A percentile compares a stretch with the other conserved stretches of the same genome.
Conservation (phyloP, 139 green algal genomes). For the Picochlorum sp. region DNA sequence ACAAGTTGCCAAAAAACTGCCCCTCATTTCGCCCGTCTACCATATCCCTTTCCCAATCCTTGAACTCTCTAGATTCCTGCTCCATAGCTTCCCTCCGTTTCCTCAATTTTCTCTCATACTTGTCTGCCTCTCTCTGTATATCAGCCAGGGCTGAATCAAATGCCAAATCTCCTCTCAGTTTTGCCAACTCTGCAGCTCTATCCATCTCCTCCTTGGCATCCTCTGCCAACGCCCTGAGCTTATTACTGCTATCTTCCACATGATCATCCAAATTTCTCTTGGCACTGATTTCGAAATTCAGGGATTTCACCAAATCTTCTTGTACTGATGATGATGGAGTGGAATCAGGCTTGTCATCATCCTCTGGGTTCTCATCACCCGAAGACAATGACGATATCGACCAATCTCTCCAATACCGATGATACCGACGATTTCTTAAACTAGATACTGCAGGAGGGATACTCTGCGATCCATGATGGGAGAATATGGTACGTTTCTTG, state of each 20-base stretch:
- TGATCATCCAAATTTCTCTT: slow-evolving; percentile 17
- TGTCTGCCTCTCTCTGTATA: slow-evolving; percentile 38
- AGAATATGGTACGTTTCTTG: too few species aligned
- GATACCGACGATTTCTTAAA: too few species aligned
- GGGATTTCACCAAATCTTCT: too few species aligned
- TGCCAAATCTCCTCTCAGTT: slow-evolving; percentile 23
- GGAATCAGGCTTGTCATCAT: too few species aligned
- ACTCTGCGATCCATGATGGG: too few species aligned
- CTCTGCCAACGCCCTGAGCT: slow-evolving; percentile 28
- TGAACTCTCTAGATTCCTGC: slow-evolving; percentile 23
- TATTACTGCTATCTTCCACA: slow-evolving; percentile 26
- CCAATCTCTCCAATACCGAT: too few species aligned
- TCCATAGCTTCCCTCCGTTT: slow-evolving; percentile 21
- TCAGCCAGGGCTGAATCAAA: slow-evolving; percentile 43
- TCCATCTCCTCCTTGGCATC: slow-evolving; percentile 44
- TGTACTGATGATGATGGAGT: too few species aligned
- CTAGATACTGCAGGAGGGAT: too few species aligned
- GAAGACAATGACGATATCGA: too few species aligned
- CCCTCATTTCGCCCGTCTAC: slow-evolving; percentile 27
- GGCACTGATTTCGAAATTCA: too few species aligned
- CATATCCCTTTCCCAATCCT: slow-evolving; percentile 34
- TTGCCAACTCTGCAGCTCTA: slow-evolving; percentile 23
- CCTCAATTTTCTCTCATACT: slow-evolving; percentile 39
- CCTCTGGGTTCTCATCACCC: too few species aligned
- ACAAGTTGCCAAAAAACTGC: slow-evolving; percentile 46